Evolutionary conservation across 805 yeast species (phyloP).

Genomic region (Geotrichum ghanense): DNA sequence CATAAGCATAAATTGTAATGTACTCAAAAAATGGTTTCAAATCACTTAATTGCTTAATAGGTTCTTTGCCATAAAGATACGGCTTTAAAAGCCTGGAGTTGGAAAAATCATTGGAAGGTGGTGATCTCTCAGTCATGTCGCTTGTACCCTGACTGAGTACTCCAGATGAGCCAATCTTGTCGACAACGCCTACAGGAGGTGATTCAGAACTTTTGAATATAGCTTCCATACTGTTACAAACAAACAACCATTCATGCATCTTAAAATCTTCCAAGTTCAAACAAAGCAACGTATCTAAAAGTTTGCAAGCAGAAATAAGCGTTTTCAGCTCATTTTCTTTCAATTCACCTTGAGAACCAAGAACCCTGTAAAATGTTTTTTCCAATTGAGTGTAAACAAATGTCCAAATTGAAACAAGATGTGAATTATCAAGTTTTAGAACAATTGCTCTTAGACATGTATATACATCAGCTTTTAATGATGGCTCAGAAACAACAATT

Average conservation of each 20-base stretch:
- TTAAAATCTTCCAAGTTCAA: constrained; percentile 69
- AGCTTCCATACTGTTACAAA: constrained; percentile 55
- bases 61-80: constrained; percentile 33
- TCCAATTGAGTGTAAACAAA: constrained; percentile 52
- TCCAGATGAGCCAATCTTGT: constrained; percentile 27
- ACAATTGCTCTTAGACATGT: constrained; percentile 53
- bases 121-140: constrained; percentile 10
- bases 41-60: constrained; percentile 32
- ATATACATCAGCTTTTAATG: constrained; percentile 35
- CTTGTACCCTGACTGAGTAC: constrained; percentile 13
- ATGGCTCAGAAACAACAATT: constrained; percentile 24
- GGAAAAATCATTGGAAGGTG: constrained; percentile 5
- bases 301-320: constrained; percentile 51
- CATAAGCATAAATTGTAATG: constrained; percentile 53
- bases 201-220: constrained; percentile 30
- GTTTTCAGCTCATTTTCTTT: constrained; percentile 9
- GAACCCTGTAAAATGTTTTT: constrained; percentile 33
- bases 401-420: constrained; percentile 60
- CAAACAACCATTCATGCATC: constrained; percentile 71
- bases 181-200: constrained; percentile 33
- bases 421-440: constrained; percentile 49
- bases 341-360: constrained; percentile 8
- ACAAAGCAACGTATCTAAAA: constrained; percentile 63
- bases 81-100: constrained; percentile 13
- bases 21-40: constrained; percentile 56